Conservation (phyloP, 495 filamentous ascomycete genomes). For the Penicillium psychrofluorescens region DNA sequence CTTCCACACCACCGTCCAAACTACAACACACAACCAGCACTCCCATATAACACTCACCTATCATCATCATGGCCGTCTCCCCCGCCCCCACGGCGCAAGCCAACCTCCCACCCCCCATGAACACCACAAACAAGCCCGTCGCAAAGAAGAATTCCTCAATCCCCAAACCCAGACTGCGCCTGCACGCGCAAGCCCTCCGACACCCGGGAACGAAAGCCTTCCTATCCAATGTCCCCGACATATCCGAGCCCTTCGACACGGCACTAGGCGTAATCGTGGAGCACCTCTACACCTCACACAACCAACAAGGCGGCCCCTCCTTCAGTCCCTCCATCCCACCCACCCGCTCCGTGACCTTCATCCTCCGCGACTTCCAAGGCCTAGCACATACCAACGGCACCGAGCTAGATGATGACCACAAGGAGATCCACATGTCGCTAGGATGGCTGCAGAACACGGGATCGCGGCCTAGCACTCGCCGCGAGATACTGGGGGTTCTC, state of each 20-base stretch:
- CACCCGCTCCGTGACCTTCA: constrained; percentile 78
- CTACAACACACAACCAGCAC: too few species aligned
- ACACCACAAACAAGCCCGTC: background rate
- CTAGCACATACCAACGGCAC: constrained; percentile 84
- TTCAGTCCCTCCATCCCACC: constrained; percentile 36
- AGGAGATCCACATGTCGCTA: constrained; percentile 87
- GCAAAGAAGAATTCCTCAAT: constrained; percentile 1
- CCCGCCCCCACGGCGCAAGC: constrained; percentile 3
- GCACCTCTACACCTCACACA: constrained; percentile 52
- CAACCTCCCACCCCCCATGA: background rate
- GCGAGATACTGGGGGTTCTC: constrained; percentile 78
- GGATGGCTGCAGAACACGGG: too few species aligned
- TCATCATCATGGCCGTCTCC: constrained; percentile 2
- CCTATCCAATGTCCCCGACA: constrained; percentile 49
- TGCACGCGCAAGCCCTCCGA: constrained; percentile 62
- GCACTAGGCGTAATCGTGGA: constrained; percentile 60
- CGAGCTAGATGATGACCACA: constrained; percentile 81
- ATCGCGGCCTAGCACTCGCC: background rate
- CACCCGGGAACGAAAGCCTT: constrained; percentile 58
- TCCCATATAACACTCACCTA: too few species aligned
- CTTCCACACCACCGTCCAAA: too few species aligned
- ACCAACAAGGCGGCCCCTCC: background rate
- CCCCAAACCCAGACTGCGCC: constrained; percentile 56
- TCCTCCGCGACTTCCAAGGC: constrained; percentile 69
- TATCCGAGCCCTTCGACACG: constrained; percentile 45